Evolutionary conservation across 2,329 filamentous ascomycete species (phyloP), one percentile per base, ranked within the genome.

Genomic region (Fusarium pseudoanthophilum): DNA sequence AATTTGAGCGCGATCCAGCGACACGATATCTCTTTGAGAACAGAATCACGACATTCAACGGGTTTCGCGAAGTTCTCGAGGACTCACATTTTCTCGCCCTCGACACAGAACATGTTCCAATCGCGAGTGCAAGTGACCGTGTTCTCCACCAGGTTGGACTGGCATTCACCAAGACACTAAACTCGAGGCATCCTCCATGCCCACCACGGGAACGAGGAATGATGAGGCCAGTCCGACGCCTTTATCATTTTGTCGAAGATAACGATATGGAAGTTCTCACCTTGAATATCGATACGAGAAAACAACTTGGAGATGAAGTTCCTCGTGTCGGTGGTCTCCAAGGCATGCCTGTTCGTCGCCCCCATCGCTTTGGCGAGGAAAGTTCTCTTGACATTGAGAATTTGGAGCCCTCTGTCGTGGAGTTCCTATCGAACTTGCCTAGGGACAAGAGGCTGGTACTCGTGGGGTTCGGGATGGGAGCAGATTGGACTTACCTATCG

Each of bases 41-140:
- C 1, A 67, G 64, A 30, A 69, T 75, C 57, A 70, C 65, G 0
- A 68, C 52, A 4, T 5, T 74, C 4, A 4, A 66, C 11, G 49
- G 32, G 0, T 37, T 59, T 7, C 40, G 9, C 15, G 2, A 49
- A n/a, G 3, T 51, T 16, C 3, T 30, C 11, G 21, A 37, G 3
- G 3, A 5, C 26, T 90, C 79, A 90, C 91, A 68, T 86, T 90
- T 48, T 24, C 4, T 56, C 11, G 37, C 52, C 1, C 9, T 56
- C 8, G 52, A 89, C 78, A 88, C 87, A 0, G 90, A 90, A 0
- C 88, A 90, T 0, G 89, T 92, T 8, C 89, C 89, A 13, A 91
- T 89, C 74, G 91, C 90, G 0, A 89, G 37, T 4, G 16, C 1
- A 10, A 24, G 37, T 2, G 70, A 68, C 32, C 72, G 64, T 15